These are phyloP conservation scores for Ambrosia hybrid DNA, from an alignment of 140 eudicot species.

Conservation along the genomic window DNA sequence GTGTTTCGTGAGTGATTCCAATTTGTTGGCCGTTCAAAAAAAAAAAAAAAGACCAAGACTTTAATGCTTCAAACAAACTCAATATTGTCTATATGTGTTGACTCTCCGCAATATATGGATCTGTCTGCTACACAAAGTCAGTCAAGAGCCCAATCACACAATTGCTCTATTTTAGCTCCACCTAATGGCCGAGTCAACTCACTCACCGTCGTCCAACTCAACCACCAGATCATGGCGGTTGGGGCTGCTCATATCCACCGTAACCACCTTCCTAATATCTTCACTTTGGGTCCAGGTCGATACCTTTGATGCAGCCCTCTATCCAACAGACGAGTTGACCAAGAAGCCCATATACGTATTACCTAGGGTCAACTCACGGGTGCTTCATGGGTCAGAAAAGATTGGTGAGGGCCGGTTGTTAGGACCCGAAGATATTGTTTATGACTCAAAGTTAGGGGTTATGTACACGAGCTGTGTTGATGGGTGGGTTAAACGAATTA, in stretches of 20 bases:
- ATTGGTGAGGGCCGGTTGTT: slow-evolving; percentile 57
- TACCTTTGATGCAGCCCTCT: slow-evolving; percentile 65
- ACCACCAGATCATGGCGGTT: slow-evolving; percentile 25
- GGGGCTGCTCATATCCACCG: slow-evolving; percentile 23
- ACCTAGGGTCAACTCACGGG: slow-evolving; percentile 39
- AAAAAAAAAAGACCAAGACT: no score
- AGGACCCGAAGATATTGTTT: slow-evolving; percentile 80
- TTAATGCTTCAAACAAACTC: no score
- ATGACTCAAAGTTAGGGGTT: slow-evolving; percentile 45
- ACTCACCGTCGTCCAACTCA: background rate
- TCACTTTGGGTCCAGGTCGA: slow-evolving; percentile 50
- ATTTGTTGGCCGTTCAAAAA: no score
- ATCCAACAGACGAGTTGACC: slow-evolving; percentile 49
- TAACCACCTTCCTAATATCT: slow-evolving; percentile 25
- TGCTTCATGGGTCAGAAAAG: slow-evolving; percentile 56
- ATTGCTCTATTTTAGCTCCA: no score
- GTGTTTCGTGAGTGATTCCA: no score
- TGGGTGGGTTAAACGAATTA: slow-evolving; percentile 87
- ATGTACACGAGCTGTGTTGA: slow-evolving; percentile 74
- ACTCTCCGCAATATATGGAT: no score
- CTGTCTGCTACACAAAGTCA: no score
- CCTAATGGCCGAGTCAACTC: slow-evolving; percentile 40
- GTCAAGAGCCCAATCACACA: background rate
- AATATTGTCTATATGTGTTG: no score
- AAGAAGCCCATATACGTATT: slow-evolving; percentile 16